A percentile compares a stretch with the other conserved stretches of the same genome.
Evolutionary conservation across 805 yeast species (phyloP).

Genomic region (Wickerhamomyces canadensis): DNA sequence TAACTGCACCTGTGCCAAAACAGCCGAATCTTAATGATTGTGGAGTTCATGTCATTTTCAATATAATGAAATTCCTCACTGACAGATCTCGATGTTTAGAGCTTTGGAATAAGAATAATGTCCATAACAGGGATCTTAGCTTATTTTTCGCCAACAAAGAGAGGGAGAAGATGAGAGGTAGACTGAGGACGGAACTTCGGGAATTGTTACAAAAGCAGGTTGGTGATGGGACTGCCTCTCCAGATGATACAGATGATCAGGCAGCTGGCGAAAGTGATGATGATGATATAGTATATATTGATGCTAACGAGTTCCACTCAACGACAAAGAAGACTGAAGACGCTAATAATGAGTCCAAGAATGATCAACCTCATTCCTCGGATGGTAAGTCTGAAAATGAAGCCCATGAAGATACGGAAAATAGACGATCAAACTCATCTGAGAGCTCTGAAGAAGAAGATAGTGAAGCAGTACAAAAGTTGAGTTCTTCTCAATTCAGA

Average conservation of each 20-base stretch:
- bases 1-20: constrained; percentile 59
- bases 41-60: constrained; percentile 86
- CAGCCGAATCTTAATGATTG: constrained; percentile 92
- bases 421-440: too few species aligned
- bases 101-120: constrained; percentile 37
- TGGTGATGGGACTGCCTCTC: not conserved
- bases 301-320: not conserved
- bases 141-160: constrained; percentile 22
- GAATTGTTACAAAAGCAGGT: not conserved
- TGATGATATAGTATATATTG: constrained; percentile 3
- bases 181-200: constrained; percentile 8
- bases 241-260: too few species aligned
- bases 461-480: too few species aligned
- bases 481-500: too few species aligned
- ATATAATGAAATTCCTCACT: constrained; percentile 52
- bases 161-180: constrained; percentile 21
- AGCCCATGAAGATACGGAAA: too few species aligned
- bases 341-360: not conserved
- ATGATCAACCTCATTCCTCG: too few species aligned
- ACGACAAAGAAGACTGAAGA: not conserved
- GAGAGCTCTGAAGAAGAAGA: too few species aligned
- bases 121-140: constrained; percentile 9
- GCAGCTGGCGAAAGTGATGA: constrained; percentile 7
- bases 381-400: too few species aligned
- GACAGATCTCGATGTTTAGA: constrained; percentile 42